These are phyloP conservation scores for Asclepias syriaca DNA, from an alignment of 257 asterid species.

Conservation along the genomic window DNA sequence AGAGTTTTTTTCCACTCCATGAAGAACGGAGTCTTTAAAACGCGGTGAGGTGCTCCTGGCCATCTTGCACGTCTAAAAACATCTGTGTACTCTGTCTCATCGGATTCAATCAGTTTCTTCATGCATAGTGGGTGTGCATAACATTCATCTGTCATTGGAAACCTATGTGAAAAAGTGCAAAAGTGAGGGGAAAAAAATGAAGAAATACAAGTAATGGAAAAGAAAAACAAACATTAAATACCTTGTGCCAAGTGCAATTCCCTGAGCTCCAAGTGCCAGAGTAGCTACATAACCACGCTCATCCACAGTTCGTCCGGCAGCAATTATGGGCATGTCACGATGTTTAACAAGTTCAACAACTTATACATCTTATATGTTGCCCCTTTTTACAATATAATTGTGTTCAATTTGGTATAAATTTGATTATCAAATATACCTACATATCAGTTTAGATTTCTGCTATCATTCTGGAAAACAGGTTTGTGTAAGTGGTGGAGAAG, in stretches of 20 bases:
- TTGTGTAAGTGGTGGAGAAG: neutral
- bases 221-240: slow-evolving; percentile 14
- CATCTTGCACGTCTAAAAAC: slow-evolving; percentile 89
- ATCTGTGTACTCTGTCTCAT: slow-evolving; percentile 64
- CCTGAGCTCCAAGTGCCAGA: slow-evolving; percentile 89
- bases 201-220: too few species aligned
- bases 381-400: neutral
- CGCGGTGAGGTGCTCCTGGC: slow-evolving; percentile 92
- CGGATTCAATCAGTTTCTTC: slow-evolving; percentile 55
- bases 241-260: slow-evolving; percentile 82
- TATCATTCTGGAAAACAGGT: neutral
- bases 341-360: slow-evolving; percentile 59
- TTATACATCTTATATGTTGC: neutral
- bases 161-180: slow-evolving; percentile 31
- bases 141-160: slow-evolving; percentile 78
- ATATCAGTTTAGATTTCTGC: too few species aligned
- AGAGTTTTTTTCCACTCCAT: slow-evolving; percentile 65
- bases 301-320: slow-evolving; percentile 86
- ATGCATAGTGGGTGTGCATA: slow-evolving; percentile 79
- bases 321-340: slow-evolving; percentile 52
- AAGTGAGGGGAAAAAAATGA: neutral
- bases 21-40: slow-evolving; percentile 61
- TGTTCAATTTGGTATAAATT: neutral
- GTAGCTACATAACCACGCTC: slow-evolving; percentile 94
- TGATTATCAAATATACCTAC: neutral